Conservation (phyloP, 2,329 filamentous ascomycete genomes). For the Eutypella sp. region DNA sequence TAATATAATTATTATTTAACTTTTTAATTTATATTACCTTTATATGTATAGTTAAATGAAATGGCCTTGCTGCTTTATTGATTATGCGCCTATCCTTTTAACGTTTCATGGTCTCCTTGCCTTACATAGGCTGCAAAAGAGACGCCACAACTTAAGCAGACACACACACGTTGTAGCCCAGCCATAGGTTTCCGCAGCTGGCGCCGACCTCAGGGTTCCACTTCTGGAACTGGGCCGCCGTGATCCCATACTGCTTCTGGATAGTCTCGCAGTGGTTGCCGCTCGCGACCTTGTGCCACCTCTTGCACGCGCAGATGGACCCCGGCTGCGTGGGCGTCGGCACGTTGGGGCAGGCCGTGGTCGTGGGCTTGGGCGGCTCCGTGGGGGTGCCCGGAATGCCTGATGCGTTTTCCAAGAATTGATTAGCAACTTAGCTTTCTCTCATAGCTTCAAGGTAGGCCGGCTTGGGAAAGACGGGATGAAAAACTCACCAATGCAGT, state of each 20-base stretch:
- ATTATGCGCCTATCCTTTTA: no score
- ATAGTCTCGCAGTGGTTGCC: constrained; percentile 1
- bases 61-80: no score
- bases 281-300: constrained; percentile 1
- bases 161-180: not conserved
- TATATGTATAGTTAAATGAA: no score
- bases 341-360: not conserved
- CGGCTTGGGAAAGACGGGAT: no score
- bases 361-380: not conserved
- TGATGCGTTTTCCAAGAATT: not conserved
- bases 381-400: not conserved
- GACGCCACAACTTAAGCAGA: no score
- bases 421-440: no score
- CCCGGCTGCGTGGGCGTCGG: not conserved
- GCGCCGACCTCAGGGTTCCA: constrained; percentile 1
- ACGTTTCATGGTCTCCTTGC: no score
- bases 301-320: not conserved
- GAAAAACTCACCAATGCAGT: not conserved
- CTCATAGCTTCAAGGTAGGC: no score
- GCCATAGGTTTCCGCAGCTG: not conserved
- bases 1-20: no score
- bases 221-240: not conserved
- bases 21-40: no score
- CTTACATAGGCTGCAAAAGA: no score
- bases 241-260: not conserved